These are phyloP conservation scores for Geranium rotundifolium DNA, from an alignment of 345 rosid species.

Conservation along the genomic window DNA sequence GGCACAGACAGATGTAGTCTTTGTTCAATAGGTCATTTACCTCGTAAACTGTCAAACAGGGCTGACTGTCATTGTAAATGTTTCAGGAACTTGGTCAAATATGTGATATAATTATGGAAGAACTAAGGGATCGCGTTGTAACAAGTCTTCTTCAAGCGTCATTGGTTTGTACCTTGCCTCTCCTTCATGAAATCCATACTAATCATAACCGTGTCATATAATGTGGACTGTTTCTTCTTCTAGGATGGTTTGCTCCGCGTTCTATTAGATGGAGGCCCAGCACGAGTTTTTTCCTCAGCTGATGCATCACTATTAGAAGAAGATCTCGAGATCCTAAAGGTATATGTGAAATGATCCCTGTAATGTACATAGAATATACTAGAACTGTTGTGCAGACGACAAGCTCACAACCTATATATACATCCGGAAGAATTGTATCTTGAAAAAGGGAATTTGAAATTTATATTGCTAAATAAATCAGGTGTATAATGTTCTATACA, in stretches of 20 bases:
- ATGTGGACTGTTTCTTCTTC: slow-evolving; percentile 13
- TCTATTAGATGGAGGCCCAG: slow-evolving; percentile 74
- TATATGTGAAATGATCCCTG: slow-evolving; percentile 11
- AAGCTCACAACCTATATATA: background rate
- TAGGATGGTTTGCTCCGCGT: slow-evolving; percentile 92
- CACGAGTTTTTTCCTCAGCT: slow-evolving; percentile 47
- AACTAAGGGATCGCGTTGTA: slow-evolving; percentile 82
- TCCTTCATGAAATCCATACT: background rate
- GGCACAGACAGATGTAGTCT: no score
- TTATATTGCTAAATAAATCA: no score
- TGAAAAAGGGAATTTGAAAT: background rate
- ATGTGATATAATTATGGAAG: slow-evolving; percentile 70
- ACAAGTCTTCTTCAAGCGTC: slow-evolving; percentile 96
- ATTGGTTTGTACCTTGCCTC: slow-evolving; percentile 36
- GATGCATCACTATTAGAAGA: slow-evolving; percentile 80
- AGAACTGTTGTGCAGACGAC: background rate
- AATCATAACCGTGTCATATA: slow-evolving; percentile 10
- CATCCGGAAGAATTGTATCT: background rate
- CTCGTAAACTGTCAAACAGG: background rate
- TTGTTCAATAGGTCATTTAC: no score
- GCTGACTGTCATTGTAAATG: slow-evolving; percentile 3
- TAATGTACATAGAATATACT: no score
- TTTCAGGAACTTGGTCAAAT: slow-evolving; percentile 81
- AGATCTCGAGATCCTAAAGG: slow-evolving; percentile 86
- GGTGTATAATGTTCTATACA: no score